Base-by-base conservation (phyloP, 192 early-diverging fungal species). In the Coemansia furcata region DNA sequence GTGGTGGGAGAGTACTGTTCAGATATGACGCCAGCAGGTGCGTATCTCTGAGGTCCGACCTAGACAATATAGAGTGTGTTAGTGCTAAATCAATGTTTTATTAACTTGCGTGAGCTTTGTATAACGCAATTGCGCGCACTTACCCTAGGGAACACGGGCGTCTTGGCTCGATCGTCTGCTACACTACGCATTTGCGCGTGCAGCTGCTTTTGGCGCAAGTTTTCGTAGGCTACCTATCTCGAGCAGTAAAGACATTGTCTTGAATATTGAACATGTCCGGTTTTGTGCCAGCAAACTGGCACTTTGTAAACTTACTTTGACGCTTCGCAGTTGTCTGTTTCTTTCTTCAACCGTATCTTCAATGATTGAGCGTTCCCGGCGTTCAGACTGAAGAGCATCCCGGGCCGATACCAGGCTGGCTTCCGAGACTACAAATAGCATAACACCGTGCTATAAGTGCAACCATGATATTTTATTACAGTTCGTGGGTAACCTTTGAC, bases 281-380 rank as follows among this genome's bases (percentile, higher is more conserved):
- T 17, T 19, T 63, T 19, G 67, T 1, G 17, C 26, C 26, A 15
- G 6, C 19, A 32, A 47, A 7, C 14, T 3, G n/a, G n/a, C 7
- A 46, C 15, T 5, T 1, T 30, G 52, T 39, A 57, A 44, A 44
- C 63, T 47, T 61, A 72, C 83, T 71, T 86, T 85, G 19, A 85
- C 49, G 39, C 75, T 86, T 23, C 84, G 78, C 17, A 89, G 62
- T 46, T 86, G 86, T n/a, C 85, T 67, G 29, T 46, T 66, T 32
- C 82, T 86, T 32, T 86, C 84, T 17, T 84, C 77, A 17, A 86
- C 26, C 49, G 77, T 69, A 1, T 76, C 68, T 4, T 71, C 60
- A 2, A 49, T 65, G 6, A 70, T 21, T 15, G 71, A 58, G 17
- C 68, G 67, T 26, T 73, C 67, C 21, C 67, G 76, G 15, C 76